phyloP scores from a whole-genome alignment of 2,329 filamentous ascomycete species.

The Escovopsis sp. region DNA sequence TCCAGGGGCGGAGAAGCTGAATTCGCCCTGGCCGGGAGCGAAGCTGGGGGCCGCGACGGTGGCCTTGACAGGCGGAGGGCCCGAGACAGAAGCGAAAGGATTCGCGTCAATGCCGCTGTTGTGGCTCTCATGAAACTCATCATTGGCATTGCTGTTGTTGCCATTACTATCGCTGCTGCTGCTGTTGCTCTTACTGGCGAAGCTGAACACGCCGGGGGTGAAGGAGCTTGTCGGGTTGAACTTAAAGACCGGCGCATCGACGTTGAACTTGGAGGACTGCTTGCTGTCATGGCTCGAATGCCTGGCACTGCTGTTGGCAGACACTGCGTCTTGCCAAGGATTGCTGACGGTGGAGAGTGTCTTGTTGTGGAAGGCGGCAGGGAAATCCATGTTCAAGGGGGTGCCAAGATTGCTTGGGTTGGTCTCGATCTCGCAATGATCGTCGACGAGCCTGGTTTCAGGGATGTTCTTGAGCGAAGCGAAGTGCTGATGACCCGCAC shows the following conservation, averaged over 20 bases:
- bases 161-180: constrained; percentile 26
- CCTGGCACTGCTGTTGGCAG: constrained; percentile 19
- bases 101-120: constrained; percentile 3
- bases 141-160: constrained; percentile 28
- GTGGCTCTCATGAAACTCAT: constrained; percentile 23
- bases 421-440: constrained; percentile 53
- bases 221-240: constrained; percentile 46
- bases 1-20: constrained; percentile 48
- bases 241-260: constrained; percentile 77
- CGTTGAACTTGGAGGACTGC: constrained; percentile 70
- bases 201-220: constrained; percentile 34
- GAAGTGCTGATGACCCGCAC: constrained; percentile 24
- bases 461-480: constrained; percentile 25
- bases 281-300: constrained; percentile 47
- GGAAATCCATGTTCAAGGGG: constrained; percentile 36
- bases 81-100: constrained; percentile 14
- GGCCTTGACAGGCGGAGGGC: constrained; percentile 34
- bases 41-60: constrained; percentile 58
- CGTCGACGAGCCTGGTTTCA: constrained; percentile 28
- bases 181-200: constrained; percentile 28
- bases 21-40: constrained; percentile 47
- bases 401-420: constrained; percentile 60
- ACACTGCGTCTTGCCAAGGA: constrained; percentile 42
- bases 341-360: constrained; percentile 43
- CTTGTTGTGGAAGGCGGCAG: constrained; percentile 33